Conservation (phyloP, 768 basidiomycete species). For the Amyloporia xantha region DNA sequence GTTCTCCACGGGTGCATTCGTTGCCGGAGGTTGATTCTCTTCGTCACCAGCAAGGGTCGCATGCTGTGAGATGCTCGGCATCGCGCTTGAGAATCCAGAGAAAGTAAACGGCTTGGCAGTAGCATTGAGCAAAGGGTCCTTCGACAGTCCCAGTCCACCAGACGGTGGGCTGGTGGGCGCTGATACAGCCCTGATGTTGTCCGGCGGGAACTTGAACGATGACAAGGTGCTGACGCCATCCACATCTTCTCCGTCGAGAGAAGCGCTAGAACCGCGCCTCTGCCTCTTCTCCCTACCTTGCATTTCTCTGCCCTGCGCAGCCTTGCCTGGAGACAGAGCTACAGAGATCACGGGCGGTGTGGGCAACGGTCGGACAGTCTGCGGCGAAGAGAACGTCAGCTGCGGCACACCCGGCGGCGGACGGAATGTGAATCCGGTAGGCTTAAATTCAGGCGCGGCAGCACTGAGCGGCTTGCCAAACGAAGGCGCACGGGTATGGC, state of each 20-base stretch:
- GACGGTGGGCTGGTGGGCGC: slow-evolving; percentile 33
- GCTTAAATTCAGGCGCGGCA: slow-evolving; percentile 77
- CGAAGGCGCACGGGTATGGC: slow-evolving; percentile 36
- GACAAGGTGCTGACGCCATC: slow-evolving; percentile 49
- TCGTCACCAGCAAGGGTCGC: slow-evolving; percentile 19
- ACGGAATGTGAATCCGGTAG: slow-evolving; percentile 70
- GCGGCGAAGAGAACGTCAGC: slow-evolving; percentile 34
- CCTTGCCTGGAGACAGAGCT: slow-evolving; percentile 6
- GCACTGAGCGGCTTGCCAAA: slow-evolving; percentile 71
- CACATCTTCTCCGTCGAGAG: slow-evolving; percentile 30
- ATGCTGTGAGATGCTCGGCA: slow-evolving; percentile 8
- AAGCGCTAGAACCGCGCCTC: slow-evolving; percentile 42
- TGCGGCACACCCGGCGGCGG: slow-evolving; percentile 60
- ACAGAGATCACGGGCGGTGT: slow-evolving; percentile 21
- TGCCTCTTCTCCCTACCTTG: slow-evolving; percentile 83
- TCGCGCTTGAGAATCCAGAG: slow-evolving; percentile 44
- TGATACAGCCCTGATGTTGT: slow-evolving; percentile 43
- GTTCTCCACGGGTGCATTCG: background rate
- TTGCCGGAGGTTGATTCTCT: slow-evolving; percentile 10
- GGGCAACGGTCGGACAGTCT: slow-evolving; percentile 34
- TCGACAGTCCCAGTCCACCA: slow-evolving; percentile 19
- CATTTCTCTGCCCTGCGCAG: slow-evolving; percentile 28
- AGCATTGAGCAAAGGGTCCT: slow-evolving; percentile 30
- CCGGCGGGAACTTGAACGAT: slow-evolving; percentile 72
- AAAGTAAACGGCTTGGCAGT: slow-evolving; percentile 60